Evolutionary conservation across 192 early-diverging fungal species (phyloP), one percentile per base, ranked within the genome.

Genomic region (Coemansia sp.): DNA sequence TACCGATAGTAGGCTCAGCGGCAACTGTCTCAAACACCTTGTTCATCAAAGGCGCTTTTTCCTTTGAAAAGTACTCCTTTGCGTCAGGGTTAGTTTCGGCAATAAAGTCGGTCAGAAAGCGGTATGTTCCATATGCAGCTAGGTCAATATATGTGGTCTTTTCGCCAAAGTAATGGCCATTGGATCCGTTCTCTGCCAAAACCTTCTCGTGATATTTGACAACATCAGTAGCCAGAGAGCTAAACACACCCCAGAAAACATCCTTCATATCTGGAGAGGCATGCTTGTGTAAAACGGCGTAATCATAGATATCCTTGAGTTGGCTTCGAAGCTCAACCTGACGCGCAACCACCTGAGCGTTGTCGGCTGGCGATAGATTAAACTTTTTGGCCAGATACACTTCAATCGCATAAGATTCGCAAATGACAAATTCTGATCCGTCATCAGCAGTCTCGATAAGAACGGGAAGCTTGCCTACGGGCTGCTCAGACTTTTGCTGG

Each of bases 131-230:
- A 14, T 40, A 40, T 24, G 17, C 39, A 40, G 9, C 61, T 13
- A 68, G 9, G 45, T 76, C 78, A 15, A 40, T 40, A 14, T 40
- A 40, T 40, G 39, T 40, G 39, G 39, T 40, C 14, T 8, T 40
- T 14, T 40, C n/a, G n/a, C n/a, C n/a, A n/a, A n/a, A n/a, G n/a
- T n/a, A n/a, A n/a, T n/a, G n/a, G n/a, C n/a, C n/a, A 22, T 78
- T 85, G 19, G 64, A 59, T 0, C 83, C 83, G 46, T 85, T 83
- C 33, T 81, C 69, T 24, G 49, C 49, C 53, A 83, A 50, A 12
- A 75, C 46, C 23, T 67, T 59, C 33, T 80, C 78, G 34, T 83
- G 83, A 14, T 66, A 64, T 1, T 30, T 37, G 51, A 82, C 58
- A 3, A 68, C 40, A 27, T 59, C 51, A 22, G 41, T 45, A 11